Evolutionary conservation across 164 flowering plant species (phyloP).

Genomic region (Vitis riparia): DNA sequence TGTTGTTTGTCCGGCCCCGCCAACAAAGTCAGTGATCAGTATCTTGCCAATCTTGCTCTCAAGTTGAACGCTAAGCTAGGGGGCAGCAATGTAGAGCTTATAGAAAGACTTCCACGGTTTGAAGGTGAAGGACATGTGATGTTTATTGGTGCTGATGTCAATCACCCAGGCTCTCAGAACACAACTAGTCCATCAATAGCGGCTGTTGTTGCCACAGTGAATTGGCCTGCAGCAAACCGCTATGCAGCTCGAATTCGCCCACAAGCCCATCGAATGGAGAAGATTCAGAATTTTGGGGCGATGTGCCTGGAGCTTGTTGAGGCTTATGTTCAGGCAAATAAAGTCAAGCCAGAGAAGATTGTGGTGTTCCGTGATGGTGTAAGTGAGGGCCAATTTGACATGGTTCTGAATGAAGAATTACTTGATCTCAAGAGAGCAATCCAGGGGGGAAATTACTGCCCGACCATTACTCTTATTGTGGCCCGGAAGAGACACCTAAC

Average conservation of each 20-base stretch:
- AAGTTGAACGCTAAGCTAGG: constrained; percentile 90
- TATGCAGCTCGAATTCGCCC: constrained; percentile 61
- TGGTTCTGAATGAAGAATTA: constrained; percentile 77
- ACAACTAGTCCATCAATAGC: constrained; percentile 63
- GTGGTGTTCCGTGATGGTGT: constrained; percentile 87
- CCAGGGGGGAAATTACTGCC: constrained; percentile 32
- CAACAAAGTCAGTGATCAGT: constrained; percentile 47
- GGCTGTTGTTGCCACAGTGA: constrained; percentile 79
- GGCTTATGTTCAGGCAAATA: constrained; percentile 38
- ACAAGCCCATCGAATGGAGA: constrained; percentile 52
- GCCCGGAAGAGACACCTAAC: constrained; percentile 82
- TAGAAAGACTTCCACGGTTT: constrained; percentile 42
- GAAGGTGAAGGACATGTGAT: constrained; percentile 44
- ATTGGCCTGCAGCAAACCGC: constrained; percentile 83
- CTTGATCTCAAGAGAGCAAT: constrained; percentile 41
- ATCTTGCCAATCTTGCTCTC: constrained; percentile 65
- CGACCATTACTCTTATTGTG: constrained; percentile 63
- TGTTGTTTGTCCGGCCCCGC: constrained; percentile 50
- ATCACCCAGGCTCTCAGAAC: constrained; percentile 63
- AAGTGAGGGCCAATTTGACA: constrained; percentile 75
- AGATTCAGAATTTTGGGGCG: constrained; percentile 52
- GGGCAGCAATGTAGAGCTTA: constrained; percentile 72
- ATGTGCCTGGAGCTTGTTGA: constrained; percentile 65
- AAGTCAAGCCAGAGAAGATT: constrained; percentile 50
- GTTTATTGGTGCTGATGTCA: constrained; percentile 88